Evolutionary conservation across 176 grass and related monocot genomes (phyloP).

Genomic region (Aegilops longissima): DNA sequence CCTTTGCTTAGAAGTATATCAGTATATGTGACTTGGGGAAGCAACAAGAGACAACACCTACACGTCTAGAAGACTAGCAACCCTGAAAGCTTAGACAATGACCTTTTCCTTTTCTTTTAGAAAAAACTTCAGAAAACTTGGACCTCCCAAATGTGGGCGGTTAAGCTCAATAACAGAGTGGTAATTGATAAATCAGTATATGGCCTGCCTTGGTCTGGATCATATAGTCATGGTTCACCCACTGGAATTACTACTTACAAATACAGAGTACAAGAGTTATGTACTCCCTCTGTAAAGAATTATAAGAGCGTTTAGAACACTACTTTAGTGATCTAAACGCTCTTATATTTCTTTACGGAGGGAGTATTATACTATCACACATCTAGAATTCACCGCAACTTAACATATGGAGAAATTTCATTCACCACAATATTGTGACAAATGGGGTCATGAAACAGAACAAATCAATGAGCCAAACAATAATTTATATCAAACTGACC

Average conservation of each 20-base stretch:
- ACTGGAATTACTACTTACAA: background rate
- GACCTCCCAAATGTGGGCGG: background rate
- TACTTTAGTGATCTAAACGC: too few relatives aligned
- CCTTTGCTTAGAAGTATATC: conserved; percentile 42
- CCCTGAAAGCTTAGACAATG: conserved; percentile 16
- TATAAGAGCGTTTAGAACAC: too few relatives aligned
- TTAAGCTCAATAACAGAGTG: conserved; percentile 14
- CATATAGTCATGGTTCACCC: conserved; percentile 10
- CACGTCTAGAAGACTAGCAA: conserved; percentile 40
- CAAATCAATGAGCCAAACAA: conserved; percentile 7
- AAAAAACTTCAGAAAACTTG: conserved; percentile 22
- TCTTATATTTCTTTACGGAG: too few relatives aligned
- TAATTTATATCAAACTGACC: conserved; percentile 25
- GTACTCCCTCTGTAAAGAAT: background rate
- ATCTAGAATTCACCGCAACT: background rate
- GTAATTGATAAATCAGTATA: conserved; percentile 2
- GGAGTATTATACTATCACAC: background rate
- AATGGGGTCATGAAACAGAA: background rate
- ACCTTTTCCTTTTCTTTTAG: conserved; percentile 13
- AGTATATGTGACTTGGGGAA: conserved; percentile 35
- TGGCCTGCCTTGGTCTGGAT: background rate
- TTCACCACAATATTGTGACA: background rate
- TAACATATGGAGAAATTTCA: background rate
- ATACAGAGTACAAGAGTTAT: background rate
- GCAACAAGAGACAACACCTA: conserved; percentile 39